A percentile compares a stretch with the other conserved stretches of the same genome.
These are phyloP conservation scores for Pichia scutulata DNA, from an alignment of 805 yeast species.

Conservation along the genomic window DNA sequence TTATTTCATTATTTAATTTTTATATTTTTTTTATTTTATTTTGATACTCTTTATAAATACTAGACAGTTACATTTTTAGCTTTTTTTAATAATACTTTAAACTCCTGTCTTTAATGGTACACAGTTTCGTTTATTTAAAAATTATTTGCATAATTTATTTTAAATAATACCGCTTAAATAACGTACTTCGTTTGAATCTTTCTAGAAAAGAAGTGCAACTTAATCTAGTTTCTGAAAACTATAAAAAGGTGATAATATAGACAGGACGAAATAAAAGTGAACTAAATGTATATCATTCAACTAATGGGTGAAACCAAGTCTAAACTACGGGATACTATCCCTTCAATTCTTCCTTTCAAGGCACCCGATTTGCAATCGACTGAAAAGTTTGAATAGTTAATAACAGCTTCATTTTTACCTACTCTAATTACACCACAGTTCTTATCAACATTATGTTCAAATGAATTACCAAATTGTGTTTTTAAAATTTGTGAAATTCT, in stretches of 20 bases:
- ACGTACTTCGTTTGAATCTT: not conserved
- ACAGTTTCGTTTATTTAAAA: not conserved
- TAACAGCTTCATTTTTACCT: constrained; percentile 66
- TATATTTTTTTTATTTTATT: too few species aligned
- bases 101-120: not conserved
- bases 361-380: constrained; percentile 71
- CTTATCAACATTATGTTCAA: constrained; percentile 34
- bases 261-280: not conserved
- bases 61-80: too few species aligned
- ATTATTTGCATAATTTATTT: not conserved
- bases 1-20: too few species aligned
- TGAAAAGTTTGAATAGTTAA: constrained; percentile 54
- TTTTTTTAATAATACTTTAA: not conserved
- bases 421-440: constrained; percentile 55
- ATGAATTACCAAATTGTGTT: constrained; percentile 86
- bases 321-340: constrained; percentile 68
- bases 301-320: constrained; percentile 81
- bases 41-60: too few species aligned
- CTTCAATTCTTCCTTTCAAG: constrained; percentile 73
- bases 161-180: too few species aligned
- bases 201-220: not conserved
- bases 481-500: constrained; percentile 56
- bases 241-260: not conserved
- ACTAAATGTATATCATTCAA: not conserved
- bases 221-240: not conserved